Conservation (phyloP, 2,329 filamentous ascomycete genomes). For the Aschersonia sp. region DNA sequence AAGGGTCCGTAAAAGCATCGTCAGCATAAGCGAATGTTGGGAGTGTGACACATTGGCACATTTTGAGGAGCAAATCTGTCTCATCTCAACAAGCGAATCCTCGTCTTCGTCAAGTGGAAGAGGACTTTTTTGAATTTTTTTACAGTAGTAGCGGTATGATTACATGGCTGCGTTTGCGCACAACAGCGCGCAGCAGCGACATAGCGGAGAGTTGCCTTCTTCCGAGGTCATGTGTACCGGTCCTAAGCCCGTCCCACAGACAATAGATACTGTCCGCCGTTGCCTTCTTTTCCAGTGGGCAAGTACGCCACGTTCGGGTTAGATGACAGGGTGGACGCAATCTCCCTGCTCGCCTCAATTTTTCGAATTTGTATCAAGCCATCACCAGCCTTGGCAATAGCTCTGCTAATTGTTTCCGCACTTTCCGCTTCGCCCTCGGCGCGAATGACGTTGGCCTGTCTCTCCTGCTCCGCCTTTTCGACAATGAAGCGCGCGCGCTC, state of each 20-base stretch:
- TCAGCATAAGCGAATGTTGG: background rate
- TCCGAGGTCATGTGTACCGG: background rate
- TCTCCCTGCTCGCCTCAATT: slow-evolving; percentile 93
- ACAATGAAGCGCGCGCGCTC: slow-evolving; percentile 96
- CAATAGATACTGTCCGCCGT: slow-evolving; percentile 36
- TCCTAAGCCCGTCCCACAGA: slow-evolving; percentile 30
- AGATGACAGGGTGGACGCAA: slow-evolving; percentile 72
- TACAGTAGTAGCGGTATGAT: slow-evolving; percentile 5
- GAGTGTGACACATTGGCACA: too few species aligned
- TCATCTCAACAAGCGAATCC: too few species aligned
- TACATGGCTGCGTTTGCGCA: slow-evolving; percentile 15
- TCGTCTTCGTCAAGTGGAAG: too few species aligned
- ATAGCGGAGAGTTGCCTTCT: slow-evolving; percentile 2
- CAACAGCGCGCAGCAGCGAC: slow-evolving; percentile 7
- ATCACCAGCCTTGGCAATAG: slow-evolving; percentile 84
- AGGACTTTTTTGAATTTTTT: background rate
- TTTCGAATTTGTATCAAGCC: slow-evolving; percentile 90
- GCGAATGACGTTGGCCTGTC: slow-evolving; percentile 95
- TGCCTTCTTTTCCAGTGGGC: slow-evolving; percentile 57
- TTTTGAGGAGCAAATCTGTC: too few species aligned
- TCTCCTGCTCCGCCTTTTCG: slow-evolving; percentile 96
- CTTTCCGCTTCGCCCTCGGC: slow-evolving; percentile 96
- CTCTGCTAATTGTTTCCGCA: slow-evolving; percentile 87
- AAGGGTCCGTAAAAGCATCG: slow-evolving; percentile 20
- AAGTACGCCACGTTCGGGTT: slow-evolving; percentile 97